These are phyloP conservation scores for Cyberlindnera veronae DNA, from an alignment of 805 yeast genomes.

Conservation along the genomic window DNA sequence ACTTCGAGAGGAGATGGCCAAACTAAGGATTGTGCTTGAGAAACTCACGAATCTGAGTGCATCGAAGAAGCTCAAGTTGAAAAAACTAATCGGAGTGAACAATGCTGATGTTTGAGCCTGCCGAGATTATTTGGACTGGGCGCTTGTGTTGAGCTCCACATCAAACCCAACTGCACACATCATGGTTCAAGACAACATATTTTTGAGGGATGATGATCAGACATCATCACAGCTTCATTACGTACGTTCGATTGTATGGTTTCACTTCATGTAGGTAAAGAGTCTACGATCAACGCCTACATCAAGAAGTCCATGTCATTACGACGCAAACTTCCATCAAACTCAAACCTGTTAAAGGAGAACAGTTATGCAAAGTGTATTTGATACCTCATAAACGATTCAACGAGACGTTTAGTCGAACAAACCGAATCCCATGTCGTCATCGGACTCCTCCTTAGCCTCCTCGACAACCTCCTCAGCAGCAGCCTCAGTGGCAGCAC, in stretches of 20 bases:
- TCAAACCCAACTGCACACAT: not conserved
- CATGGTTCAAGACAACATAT: no score
- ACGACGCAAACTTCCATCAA: not conserved
- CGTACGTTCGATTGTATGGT: no score
- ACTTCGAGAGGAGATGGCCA: conserved; percentile 19
- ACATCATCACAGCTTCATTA: not conserved
- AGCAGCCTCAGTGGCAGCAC: conserved; percentile 50
- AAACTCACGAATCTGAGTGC: conserved; percentile 21
- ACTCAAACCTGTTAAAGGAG: not conserved
- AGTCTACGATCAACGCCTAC: no score
- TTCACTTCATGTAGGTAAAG: not conserved
- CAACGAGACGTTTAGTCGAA: conserved; percentile 56
- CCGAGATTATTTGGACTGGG: not conserved
- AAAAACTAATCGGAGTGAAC: conserved; percentile 2
- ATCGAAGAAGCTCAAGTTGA: conserved; percentile 8
- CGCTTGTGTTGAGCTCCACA: no score
- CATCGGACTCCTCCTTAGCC: conserved; percentile 67
- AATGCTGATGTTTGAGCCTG: not conserved
- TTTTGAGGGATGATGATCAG: no score
- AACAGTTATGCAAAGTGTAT: conserved; percentile 11
- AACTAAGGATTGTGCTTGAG: conserved; percentile 16
- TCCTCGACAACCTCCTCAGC: conserved; percentile 54
- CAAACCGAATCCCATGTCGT: conserved; percentile 90
- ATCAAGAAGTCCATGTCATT: not conserved
- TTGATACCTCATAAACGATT: conserved; percentile 1